These are phyloP conservation scores for Candida coquimbonensis DNA, from an alignment of 805 yeast species.

Conservation along the genomic window DNA sequence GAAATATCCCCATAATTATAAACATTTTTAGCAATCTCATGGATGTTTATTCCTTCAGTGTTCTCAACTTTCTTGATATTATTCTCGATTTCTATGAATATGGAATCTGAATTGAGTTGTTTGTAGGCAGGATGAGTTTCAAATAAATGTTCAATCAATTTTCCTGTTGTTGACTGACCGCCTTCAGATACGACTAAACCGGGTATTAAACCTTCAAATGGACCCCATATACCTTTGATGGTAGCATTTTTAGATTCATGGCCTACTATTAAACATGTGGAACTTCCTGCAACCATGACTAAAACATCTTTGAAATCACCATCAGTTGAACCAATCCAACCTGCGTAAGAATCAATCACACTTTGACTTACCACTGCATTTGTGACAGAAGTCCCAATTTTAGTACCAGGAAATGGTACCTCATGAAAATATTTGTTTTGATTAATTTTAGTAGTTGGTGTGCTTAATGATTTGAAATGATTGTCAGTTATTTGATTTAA, in stretches of 20 bases:
- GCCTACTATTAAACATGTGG: slow-evolving; percentile 44
- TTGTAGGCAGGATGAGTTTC: slow-evolving; percentile 31
- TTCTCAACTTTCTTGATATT: slow-evolving; percentile 13
- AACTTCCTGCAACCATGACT: slow-evolving; percentile 55
- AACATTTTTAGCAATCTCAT: slow-evolving; percentile 28
- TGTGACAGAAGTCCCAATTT: slow-evolving; percentile 14
- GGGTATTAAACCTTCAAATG: slow-evolving; percentile 34
- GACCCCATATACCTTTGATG: slow-evolving; percentile 55
- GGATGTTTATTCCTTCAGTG: slow-evolving; percentile 14
- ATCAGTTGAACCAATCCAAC: slow-evolving; percentile 39
- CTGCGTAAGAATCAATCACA: slow-evolving; percentile 54
- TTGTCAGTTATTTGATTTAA: slow-evolving; percentile 11
- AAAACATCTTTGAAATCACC: slow-evolving; percentile 21
- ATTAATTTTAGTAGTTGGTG: slow-evolving; percentile 10
- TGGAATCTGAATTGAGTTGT: slow-evolving; percentile 6
- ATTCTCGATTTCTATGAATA: slow-evolving; percentile 21
- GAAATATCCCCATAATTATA: slow-evolving; percentile 48
- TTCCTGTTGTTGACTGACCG: slow-evolving; percentile 56
- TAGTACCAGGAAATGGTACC: slow-evolving; percentile 28
- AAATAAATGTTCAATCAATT: slow-evolving; percentile 41
- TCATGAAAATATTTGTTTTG: background rate
- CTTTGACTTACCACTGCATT: slow-evolving; percentile 33
- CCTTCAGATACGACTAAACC: slow-evolving; percentile 37
- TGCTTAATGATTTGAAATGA: slow-evolving; percentile 25
- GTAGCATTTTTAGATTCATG: slow-evolving; percentile 13